phyloP scores from a whole-genome alignment of 129 eudicot species.

The Flaveria sonorensis region DNA sequence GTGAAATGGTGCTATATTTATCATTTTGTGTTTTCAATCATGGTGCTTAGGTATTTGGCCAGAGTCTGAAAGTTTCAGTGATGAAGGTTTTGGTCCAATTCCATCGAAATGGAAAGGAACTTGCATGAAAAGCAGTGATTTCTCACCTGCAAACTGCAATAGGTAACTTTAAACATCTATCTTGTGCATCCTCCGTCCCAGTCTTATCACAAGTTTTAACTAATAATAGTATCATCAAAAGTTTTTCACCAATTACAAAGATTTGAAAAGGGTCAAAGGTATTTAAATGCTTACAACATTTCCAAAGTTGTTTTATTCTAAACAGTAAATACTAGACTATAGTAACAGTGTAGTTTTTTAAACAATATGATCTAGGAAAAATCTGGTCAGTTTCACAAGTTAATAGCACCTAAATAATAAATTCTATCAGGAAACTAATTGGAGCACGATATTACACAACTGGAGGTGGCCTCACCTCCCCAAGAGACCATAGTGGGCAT shows the following conservation, averaged over 20 bases:
- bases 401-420: background rate
- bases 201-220: too few relatives aligned
- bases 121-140: constrained; percentile 62
- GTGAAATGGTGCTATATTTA: background rate
- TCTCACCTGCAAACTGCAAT: constrained; percentile 59
- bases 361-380: background rate
- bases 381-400: background rate
- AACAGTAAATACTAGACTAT: background rate
- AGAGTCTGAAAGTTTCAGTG: constrained; percentile 71
- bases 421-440: constrained; percentile 60
- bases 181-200: too few relatives aligned
- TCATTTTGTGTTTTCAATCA: background rate
- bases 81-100: constrained; percentile 60
- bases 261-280: too few relatives aligned
- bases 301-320: background rate
- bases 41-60: constrained; percentile 72
- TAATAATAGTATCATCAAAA: too few relatives aligned
- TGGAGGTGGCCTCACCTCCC: constrained; percentile 28
- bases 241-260: too few relatives aligned
- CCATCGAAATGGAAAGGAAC: constrained; percentile 86
- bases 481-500: constrained; percentile 74
- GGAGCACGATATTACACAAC: constrained; percentile 71
- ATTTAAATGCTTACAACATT: background rate
- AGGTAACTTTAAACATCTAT: constrained; percentile 41
- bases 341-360: background rate